Conservation (phyloP, 768 basidiomycete genomes). For the Boletus reticuloceps region DNA sequence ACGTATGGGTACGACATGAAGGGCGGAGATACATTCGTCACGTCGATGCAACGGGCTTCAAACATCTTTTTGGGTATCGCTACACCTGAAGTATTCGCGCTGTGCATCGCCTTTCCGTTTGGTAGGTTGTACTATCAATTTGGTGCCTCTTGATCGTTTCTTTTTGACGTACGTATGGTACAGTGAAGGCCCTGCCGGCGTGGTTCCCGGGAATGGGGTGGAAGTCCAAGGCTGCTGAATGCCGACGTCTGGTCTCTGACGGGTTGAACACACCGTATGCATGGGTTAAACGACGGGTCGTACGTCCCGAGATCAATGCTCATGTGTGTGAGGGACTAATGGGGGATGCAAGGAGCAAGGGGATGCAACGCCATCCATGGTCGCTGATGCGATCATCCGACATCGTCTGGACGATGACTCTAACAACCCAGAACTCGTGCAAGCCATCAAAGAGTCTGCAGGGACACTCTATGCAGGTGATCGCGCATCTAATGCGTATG, state of each 20-base stretch:
- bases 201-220: slow-evolving; percentile 30
- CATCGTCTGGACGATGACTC: slow-evolving; percentile 4
- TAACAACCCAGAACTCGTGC: background rate
- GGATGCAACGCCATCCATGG: slow-evolving; percentile 17
- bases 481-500: background rate
- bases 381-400: slow-evolving; percentile 4
- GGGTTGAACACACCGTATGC: slow-evolving; percentile 11
- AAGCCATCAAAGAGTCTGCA: background rate
- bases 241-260: slow-evolving; percentile 1
- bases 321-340: background rate
- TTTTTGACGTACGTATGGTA: background rate
- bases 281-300: slow-evolving; percentile 2
- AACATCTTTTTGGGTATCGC: background rate
- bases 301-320: background rate
- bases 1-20: slow-evolving; percentile 29
- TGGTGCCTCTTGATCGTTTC: no score
- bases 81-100: background rate
- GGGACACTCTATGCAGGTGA: background rate
- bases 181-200: slow-evolving; percentile 19
- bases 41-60: no score
- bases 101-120: background rate
- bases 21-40: no score
- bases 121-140: background rate
- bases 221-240: slow-evolving; percentile 15
- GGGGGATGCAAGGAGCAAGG: slow-evolving; percentile 11